Percentiles rank a stretch among this genome's conserved stretches.
phyloP scores from a whole-genome alignment of 345 rosid species.

The Gynandropsis gynandra region DNA sequence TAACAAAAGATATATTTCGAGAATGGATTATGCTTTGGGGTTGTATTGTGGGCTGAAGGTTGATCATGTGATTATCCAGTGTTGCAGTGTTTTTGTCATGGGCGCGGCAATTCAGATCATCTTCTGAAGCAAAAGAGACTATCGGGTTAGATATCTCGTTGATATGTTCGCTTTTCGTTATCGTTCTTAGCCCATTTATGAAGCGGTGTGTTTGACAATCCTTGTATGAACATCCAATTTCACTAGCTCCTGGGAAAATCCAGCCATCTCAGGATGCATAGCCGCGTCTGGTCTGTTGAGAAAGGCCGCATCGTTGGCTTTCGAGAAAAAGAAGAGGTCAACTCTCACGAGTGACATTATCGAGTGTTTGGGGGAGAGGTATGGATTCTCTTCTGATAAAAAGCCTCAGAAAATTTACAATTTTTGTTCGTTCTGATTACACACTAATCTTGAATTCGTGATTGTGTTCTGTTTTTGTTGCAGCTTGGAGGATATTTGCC shows the following conservation, averaged over 20 bases:
- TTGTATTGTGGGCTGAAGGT: background rate
- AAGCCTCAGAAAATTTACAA: slow-evolving; percentile 1
- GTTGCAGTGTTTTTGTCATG: slow-evolving; percentile 85
- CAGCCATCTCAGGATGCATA: slow-evolving; percentile 77
- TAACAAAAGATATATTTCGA: background rate
- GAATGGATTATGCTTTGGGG: background rate
- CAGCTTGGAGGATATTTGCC: slow-evolving; percentile 68
- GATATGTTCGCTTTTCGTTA: background rate
- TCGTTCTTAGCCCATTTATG: background rate
- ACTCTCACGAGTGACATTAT: slow-evolving; percentile 84
- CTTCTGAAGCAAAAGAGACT: slow-evolving; percentile 26
- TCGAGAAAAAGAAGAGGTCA: slow-evolving; percentile 55
- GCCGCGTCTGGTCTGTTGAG: slow-evolving; percentile 84
- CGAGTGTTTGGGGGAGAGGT: slow-evolving; percentile 70
- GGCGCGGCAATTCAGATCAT: slow-evolving; percentile 45
- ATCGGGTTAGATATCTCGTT: slow-evolving; percentile 34
- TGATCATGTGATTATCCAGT: slow-evolving; percentile 30
- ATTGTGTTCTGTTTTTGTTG: background rate
- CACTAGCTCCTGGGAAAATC: slow-evolving; percentile 31
- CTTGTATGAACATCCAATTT: slow-evolving; percentile 3
- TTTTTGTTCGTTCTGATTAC: background rate
- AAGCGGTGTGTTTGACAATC: slow-evolving; percentile 4
- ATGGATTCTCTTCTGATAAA: slow-evolving; percentile 12
- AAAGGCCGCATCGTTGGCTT: slow-evolving; percentile 81
- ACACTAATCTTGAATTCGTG: too few species aligned